phyloP scores from a whole-genome alignment of 805 yeast genomes.

The Candida oleophila region DNA sequence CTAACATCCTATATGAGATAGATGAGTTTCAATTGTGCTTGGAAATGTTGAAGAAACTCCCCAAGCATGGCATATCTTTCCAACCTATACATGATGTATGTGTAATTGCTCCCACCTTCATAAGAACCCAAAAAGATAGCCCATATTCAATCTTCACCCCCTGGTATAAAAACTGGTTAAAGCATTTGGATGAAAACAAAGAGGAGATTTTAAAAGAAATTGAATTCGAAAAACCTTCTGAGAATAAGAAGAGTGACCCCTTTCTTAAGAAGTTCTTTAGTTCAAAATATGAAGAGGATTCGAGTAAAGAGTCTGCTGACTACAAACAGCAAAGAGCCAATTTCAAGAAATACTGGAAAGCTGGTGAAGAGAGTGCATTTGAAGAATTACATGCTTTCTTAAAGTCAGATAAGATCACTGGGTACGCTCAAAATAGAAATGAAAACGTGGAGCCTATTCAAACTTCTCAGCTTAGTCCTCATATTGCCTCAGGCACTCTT shows the following conservation, averaged over 20 bases:
- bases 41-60: constrained; percentile 13
- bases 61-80: constrained; percentile 18
- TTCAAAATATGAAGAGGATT: neutral
- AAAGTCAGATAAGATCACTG: constrained; percentile 19
- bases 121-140: constrained; percentile 35
- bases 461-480: constrained; percentile 44
- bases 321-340: constrained; percentile 13
- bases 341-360: constrained; percentile 23
- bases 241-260: neutral
- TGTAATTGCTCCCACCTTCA: constrained; percentile 38
- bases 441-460: constrained; percentile 23
- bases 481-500: constrained; percentile 46
- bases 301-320: constrained; percentile 7
- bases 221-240: neutral
- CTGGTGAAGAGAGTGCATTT: constrained; percentile 36
- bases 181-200: constrained; percentile 20
- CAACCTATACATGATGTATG: constrained; percentile 38
- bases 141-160: constrained; percentile 46
- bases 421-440: constrained; percentile 34
- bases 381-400: constrained; percentile 18
- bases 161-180: constrained; percentile 40
- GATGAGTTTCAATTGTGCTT: constrained; percentile 40
- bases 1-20: constrained; percentile 44
- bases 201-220: neutral
- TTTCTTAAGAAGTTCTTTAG: neutral